Evolutionary conservation across 805 yeast genomes (phyloP).

Genomic region (Danielia oregonensis): DNA sequence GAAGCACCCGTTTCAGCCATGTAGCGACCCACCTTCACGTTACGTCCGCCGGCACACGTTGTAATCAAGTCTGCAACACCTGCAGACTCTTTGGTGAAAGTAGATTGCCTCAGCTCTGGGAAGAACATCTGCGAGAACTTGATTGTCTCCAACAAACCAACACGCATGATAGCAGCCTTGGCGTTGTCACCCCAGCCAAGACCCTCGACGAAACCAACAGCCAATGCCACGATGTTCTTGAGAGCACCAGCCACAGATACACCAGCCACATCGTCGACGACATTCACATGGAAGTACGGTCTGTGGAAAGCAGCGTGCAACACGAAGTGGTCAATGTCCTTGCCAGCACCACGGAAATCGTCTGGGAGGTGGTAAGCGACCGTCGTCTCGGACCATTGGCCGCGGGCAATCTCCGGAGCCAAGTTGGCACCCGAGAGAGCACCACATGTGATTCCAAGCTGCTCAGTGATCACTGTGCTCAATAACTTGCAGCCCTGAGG

Average conservation of each 20-base stretch:
- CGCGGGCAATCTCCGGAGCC: constrained; percentile 94
- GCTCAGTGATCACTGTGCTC: constrained; percentile 73
- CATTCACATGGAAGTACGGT: constrained; percentile 96
- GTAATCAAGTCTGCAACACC: constrained; percentile 99
- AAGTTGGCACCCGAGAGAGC: constrained; percentile 96
- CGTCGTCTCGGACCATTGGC: constrained; percentile 97
- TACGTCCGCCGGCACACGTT: constrained; percentile 97
- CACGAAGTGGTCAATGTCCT: constrained; percentile 67
- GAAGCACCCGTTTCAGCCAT: constrained; percentile 77
- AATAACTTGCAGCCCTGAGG: constrained; percentile 81
- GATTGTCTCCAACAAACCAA: constrained; percentile 88
- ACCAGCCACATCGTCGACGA: constrained; percentile 91
- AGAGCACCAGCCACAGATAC: constrained; percentile 96
- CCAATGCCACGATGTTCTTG: constrained; percentile 92
- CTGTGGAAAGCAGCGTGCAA: constrained; percentile 89
- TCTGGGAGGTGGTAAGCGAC: constrained; percentile 80
- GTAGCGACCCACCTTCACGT: constrained; percentile 83
- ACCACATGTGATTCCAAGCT: constrained; percentile 88
- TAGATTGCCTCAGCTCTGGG: constrained; percentile 52
- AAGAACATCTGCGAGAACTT: constrained; percentile 69
- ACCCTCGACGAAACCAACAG: constrained; percentile 97
- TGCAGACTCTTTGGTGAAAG: constrained; percentile 90
- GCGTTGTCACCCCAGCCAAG: constrained; percentile 99
- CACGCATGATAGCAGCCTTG: constrained; percentile 94
- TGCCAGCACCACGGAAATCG: constrained; percentile 64